phyloP scores from a whole-genome alignment of 2,329 filamentous ascomycete species.

The Cylindrodendrum hubeiense region DNA sequence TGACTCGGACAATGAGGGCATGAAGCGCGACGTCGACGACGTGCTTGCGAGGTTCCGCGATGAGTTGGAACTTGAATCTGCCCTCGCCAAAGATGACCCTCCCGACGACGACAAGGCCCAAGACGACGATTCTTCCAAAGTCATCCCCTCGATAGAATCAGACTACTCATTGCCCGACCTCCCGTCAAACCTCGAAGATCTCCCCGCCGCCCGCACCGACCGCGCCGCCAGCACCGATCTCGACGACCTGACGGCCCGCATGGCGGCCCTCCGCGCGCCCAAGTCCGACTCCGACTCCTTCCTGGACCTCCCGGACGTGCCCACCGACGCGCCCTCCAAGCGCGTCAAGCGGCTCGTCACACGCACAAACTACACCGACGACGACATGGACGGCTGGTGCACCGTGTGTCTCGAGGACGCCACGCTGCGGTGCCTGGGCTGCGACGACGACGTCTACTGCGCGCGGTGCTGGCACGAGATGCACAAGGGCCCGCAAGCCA shows the following conservation, averaged over 20 bases:
- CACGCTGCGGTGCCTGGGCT: conserved; percentile 78
- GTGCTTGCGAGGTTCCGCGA: conserved; percentile 61
- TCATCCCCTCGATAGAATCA: conserved; percentile 17
- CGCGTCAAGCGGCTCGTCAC: conserved; percentile 54
- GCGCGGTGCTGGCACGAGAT: conserved; percentile 84
- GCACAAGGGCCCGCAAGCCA: conserved; percentile 77
- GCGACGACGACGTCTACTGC: conserved; percentile 81
- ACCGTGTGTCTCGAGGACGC: conserved; percentile 86
- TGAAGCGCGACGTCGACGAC: conserved; percentile 58
- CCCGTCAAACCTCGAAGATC: conserved; percentile 57
- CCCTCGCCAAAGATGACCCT: conserved; percentile 31
- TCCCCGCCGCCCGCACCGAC: conserved; percentile 42
- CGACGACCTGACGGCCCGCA: conserved; percentile 63
- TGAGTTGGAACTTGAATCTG: conserved; percentile 55
- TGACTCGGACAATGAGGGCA: conserved; percentile 65
- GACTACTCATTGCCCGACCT: conserved; percentile 60
- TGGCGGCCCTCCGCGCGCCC: conserved; percentile 63
- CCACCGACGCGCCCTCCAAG: conserved; percentile 60
- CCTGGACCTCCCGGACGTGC: conserved; percentile 62
- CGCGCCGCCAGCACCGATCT: conserved; percentile 45
- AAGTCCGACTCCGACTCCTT: conserved; percentile 39
- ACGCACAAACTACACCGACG: conserved; percentile 69
- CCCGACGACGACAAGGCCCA: conserved; percentile 35
- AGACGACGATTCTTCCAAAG: not conserved
- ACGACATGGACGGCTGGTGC: conserved; percentile 83